A percentile compares a stretch with the other conserved stretches of the same genome.
Evolutionary conservation across 2,329 filamentous ascomycete species (phyloP).

Genomic region (Aspergillus viridinutans): DNA sequence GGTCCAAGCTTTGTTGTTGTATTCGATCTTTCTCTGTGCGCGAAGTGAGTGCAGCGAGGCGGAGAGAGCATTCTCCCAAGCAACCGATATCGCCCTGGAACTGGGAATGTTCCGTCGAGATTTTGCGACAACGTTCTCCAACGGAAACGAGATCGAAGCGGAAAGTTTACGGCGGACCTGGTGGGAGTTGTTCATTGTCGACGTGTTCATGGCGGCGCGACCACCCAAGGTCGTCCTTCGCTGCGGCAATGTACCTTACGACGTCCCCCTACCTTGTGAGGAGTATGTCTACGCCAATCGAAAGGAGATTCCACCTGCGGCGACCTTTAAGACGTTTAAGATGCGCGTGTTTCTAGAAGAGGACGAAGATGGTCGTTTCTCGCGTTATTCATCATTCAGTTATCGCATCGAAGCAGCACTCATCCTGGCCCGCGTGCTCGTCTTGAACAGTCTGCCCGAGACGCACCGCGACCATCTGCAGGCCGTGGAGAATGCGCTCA

Average conservation of each 20-base stretch:
- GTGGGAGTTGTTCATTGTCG: conserved; percentile 76
- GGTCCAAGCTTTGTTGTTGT: conserved; percentile 37
- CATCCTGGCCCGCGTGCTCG: conserved; percentile 70
- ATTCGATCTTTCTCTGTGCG: conserved; percentile 32
- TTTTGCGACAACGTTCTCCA: conserved; percentile 43
- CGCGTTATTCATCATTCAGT: conserved; percentile 69
- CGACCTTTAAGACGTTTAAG: conserved; percentile 53
- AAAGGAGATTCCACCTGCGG: conserved; percentile 56
- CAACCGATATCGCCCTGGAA: conserved; percentile 66
- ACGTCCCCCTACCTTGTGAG: conserved; percentile 73
- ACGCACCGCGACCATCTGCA: conserved; percentile 53
- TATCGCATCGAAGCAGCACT: conserved; percentile 76
- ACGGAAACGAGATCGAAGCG: conserved; percentile 59
- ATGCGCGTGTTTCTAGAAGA: conserved; percentile 62
- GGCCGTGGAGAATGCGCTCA: conserved; percentile 52
- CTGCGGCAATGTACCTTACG: conserved; percentile 63
- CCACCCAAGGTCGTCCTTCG: conserved; percentile 46
- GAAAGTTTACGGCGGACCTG: conserved; percentile 83
- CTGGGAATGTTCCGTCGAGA: conserved; percentile 68
- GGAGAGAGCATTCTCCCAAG: conserved; percentile 51
- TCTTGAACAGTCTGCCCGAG: conserved; percentile 34
- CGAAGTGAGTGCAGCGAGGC: conserved; percentile 32
- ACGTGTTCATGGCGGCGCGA: conserved; percentile 75
- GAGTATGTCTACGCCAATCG: conserved; percentile 53
- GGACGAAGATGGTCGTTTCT: conserved; percentile 48